Base-by-base conservation (phyloP, 805 yeast species). In the Myxozyma lipomycoides region DNA sequence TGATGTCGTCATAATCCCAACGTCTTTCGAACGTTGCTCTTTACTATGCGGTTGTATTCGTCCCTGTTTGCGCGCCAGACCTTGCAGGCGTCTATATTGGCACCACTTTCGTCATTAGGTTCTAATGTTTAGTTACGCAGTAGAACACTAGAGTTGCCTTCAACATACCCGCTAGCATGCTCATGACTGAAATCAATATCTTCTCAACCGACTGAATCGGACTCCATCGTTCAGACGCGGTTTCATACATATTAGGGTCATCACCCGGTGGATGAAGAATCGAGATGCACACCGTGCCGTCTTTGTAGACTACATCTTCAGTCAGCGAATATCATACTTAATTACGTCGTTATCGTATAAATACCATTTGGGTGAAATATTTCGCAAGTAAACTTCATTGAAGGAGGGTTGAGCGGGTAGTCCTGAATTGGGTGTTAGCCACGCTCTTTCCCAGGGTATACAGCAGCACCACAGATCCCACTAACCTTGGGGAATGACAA, bases 121-220 rank as follows among this genome's bases (percentile, higher is more conserved):
- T 93, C 96, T 49, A 28, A 12, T 28, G 12, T 7, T 28, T 28
- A 28, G 32, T 12, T 12, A 7, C 32, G n/a, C n/a, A n/a, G n/a
- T n/a, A 21, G 17, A 37, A 17, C 15, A 37, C 23, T 7, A 21
- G 40, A 37, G 15, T 10, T 3, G 4, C 7, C 35, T 17, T 9
- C 7, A 10, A 46, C 56, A 17, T 43, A 52, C 58, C 74, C 4
- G 97, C 95, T 54, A 93, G 75, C 97, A 93, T 90, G 63, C 95
- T 86, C 77, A 90, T 81, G 21, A 93, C 98, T 67, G 95, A 84
- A 52, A 93, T 70, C 55, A 93, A 73, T 54, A 93, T 93, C 76
- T 93, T 93, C 70, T 93, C 98, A n/a, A 93, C 90, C 65, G 95
- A 86, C 67, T 93, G 98, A 26, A 93, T 90, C 0, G 98, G 98